Conservation (phyloP, 1,284 basidiomycete genomes). For the Rugosomyces carneus region DNA sequence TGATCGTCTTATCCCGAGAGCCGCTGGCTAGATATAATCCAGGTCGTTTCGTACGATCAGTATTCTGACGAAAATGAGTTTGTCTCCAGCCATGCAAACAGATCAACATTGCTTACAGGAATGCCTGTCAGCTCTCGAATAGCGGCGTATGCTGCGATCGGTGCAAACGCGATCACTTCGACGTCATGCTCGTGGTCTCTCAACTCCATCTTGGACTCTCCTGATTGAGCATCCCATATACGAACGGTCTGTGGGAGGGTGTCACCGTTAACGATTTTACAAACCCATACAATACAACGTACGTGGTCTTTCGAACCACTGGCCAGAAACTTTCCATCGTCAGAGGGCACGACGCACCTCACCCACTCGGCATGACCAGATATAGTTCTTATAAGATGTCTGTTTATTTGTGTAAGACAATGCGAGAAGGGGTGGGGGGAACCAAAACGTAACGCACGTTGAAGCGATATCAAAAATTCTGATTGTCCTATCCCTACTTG, state of each 20-base stretch:
- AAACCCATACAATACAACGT: conserved; percentile 17
- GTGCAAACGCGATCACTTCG: conserved; percentile 81
- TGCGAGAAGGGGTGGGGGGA: conserved; percentile 10
- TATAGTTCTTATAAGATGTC: conserved; percentile 56
- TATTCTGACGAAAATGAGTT: conserved; percentile 27
- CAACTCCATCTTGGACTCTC: conserved; percentile 77
- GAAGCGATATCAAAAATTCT: conserved; percentile 82
- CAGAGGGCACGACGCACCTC: conserved; percentile 60
- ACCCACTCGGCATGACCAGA: conserved; percentile 59
- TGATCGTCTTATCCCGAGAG: conserved; percentile 84
- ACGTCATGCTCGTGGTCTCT: conserved; percentile 87
- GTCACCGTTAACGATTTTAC: conserved; percentile 6
- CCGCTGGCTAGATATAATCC: conserved; percentile 74
- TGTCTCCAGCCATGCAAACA: conserved; percentile 23
- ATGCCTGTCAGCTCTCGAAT: conserved; percentile 76
- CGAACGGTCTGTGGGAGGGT: conserved; percentile 59
- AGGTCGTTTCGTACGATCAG: conserved; percentile 37
- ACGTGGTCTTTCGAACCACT: conserved; percentile 87
- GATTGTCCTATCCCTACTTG: conserved; percentile 84
- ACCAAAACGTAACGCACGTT: conserved; percentile 46
- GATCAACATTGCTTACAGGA: conserved; percentile 38
- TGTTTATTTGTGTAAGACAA: conserved; percentile 20
- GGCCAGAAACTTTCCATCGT: conserved; percentile 70
- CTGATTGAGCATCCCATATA: conserved; percentile 73
- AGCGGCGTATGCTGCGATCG: conserved; percentile 64